phyloP scores from a whole-genome alignment of 441 rosid species.

The Isatis lusitanica region DNA sequence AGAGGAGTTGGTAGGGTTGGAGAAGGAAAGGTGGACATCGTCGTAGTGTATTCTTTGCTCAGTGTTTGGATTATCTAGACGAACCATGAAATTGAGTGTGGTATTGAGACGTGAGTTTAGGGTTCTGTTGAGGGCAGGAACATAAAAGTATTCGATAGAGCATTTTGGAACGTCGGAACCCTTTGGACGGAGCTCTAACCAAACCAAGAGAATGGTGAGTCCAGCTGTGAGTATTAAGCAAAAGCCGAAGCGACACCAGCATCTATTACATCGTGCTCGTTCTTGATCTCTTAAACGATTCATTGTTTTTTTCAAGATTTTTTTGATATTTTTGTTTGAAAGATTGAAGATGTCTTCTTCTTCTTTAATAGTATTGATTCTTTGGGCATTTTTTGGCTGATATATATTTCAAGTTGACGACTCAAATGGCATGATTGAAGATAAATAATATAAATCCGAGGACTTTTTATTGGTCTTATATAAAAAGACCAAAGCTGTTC shows the following conservation, averaged over 20 bases:
- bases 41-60: slow-evolving; percentile 70
- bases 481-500: not conserved
- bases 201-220: not conserved
- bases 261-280: not conserved
- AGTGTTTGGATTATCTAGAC: slow-evolving; percentile 59
- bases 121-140: slow-evolving; percentile 57
- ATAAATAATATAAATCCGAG: not conserved
- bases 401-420: not conserved
- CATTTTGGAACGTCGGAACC: slow-evolving; percentile 22
- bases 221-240: not conserved
- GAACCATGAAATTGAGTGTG: slow-evolving; percentile 46
- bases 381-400: not conserved
- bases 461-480: not conserved
- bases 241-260: not conserved
- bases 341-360: not conserved
- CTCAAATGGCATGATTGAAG: not conserved
- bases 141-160: slow-evolving; percentile 41
- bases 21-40: slow-evolving; percentile 47
- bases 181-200: not conserved
- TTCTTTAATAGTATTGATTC: not conserved
- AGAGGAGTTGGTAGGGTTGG: slow-evolving; percentile 17
- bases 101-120: slow-evolving; percentile 26
- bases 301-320: not conserved
- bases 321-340: not conserved
- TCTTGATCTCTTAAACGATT: not conserved